phyloP scores from a whole-genome alignment of 352 stramenopile genomes.

The Phytophthora capsici region DNA sequence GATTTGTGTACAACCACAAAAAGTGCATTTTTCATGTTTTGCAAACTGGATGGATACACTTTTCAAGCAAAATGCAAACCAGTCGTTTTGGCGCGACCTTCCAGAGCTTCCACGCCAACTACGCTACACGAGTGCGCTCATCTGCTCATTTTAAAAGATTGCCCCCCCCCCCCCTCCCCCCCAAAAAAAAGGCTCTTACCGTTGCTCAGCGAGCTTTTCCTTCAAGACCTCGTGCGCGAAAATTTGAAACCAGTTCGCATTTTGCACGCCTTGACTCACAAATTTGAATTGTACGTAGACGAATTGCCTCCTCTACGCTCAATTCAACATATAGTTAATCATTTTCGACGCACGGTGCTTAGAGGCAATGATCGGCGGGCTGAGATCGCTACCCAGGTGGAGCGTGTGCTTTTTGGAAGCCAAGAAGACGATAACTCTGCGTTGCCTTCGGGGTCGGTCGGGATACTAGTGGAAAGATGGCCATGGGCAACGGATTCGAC shows the following conservation, averaged over 20 bases:
- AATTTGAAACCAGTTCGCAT: slow-evolving; percentile 14
- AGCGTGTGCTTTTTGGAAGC: too few relatives aligned
- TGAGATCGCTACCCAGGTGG: too few relatives aligned
- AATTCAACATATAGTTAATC: too few relatives aligned
- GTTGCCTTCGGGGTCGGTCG: too few relatives aligned
- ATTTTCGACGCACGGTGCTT: too few relatives aligned
- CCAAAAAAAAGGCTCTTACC: neutral
- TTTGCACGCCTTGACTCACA: neutral
- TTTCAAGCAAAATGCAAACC: neutral
- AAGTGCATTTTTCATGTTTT: slow-evolving; percentile 4
- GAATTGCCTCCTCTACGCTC: too few relatives aligned
- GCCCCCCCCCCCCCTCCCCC: too few relatives aligned
- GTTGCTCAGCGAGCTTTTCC: slow-evolving; percentile 3
- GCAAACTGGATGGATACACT: neutral
- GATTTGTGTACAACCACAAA: neutral
- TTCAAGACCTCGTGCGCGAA: slow-evolving; percentile 7
- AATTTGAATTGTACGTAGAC: too few relatives aligned
- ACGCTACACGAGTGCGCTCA: too few relatives aligned
- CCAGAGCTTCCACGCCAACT: too few relatives aligned
- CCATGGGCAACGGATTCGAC: slow-evolving; percentile 4
- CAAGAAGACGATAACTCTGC: neutral
- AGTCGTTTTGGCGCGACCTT: slow-evolving; percentile 1
- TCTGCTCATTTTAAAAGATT: slow-evolving; percentile 6
- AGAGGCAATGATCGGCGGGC: slow-evolving; percentile 8
- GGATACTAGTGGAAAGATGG: too few relatives aligned